phyloP scores from a whole-genome alignment of 2,329 filamentous ascomycete species.

The Ophiostoma himal-ulmi region DNA sequence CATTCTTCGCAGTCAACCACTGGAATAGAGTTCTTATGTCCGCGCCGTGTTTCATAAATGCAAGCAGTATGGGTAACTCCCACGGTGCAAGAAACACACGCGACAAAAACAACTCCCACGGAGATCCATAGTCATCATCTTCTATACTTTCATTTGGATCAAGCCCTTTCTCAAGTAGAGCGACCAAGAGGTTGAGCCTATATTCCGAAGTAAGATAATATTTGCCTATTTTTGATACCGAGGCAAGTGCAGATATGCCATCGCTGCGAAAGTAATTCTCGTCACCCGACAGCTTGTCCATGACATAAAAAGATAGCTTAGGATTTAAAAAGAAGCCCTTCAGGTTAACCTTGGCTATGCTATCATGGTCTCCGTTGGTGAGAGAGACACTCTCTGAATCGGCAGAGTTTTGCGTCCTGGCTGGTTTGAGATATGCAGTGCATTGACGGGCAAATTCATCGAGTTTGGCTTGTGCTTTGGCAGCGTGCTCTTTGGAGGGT shows the following conservation, averaged over 20 bases:
- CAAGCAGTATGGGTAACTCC: too few relatives aligned
- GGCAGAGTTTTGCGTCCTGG: neutral
- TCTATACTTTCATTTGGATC: neutral
- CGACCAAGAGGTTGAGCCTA: neutral
- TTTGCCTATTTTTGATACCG: too few relatives aligned
- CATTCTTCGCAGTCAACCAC: neutral
- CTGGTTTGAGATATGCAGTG: neutral
- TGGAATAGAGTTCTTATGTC: neutral
- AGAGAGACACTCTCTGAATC: neutral
- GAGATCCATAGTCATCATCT: neutral
- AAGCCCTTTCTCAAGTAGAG: neutral
- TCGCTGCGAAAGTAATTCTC: neutral
- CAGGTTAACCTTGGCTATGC: neutral
- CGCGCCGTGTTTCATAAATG: neutral
- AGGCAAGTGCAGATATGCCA: neutral
- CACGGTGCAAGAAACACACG: too few relatives aligned
- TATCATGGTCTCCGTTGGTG: neutral
- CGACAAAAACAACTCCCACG: neutral
- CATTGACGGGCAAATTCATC: fast-evolving
- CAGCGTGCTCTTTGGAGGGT: neutral
- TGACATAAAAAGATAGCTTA: neutral
- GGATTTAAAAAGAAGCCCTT: neutral
- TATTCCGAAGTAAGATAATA: too few relatives aligned
- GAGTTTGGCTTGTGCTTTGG: neutral
- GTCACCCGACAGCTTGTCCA: neutral